Base-by-base conservation (phyloP, 345 rosid genomes). In the Arabidopsis suecica region DNA sequence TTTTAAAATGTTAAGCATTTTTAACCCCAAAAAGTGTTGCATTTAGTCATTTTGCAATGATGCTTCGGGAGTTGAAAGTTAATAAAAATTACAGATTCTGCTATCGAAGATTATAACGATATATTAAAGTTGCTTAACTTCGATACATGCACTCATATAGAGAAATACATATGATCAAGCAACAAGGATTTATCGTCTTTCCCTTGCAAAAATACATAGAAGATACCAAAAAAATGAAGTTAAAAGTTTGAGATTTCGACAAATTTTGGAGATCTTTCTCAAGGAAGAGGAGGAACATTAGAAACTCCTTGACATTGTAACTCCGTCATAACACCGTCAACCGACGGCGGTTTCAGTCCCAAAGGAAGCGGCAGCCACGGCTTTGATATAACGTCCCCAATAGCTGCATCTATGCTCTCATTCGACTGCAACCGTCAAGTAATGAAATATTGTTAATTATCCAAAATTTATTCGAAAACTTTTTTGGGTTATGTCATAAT, bases 301-400 rank as follows among this genome's bases (percentile, higher is more conserved):
- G 89, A 67, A 57, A 90, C 62, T 58, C 97, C 98, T 73, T 87
- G 90, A 8, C 86, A 84, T 41, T 91, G 96, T 62, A 94, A 82
- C 79, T 88, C 98, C 63, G 68, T 85, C 74, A 86, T 23, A 10
- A 91, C 97, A 13, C 91, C 61, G 9, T 90, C 95, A 0, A 80
- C 28, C 1, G 98, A 86, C 5, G 89, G 98, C 16, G 97, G 89
- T 70, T 88, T 90, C 16, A 90, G 78, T 20, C 92, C 91, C 0
- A 94, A 84, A 51, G 96, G 97, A 65, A 91, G 96, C 18, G 96
- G 93, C 79, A 79, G 82, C 93, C 93, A 84, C 70, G 97, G 96
- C 69, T 94, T 90, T 3, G 86, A 62, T 73, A 94, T 78, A 68
- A 83, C 97, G 78, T 90, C 97, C 76, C 82, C 91, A 1, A 91